phyloP scores from a whole-genome alignment of 139 green algal genomes.

The Trebouxia sp. region DNA sequence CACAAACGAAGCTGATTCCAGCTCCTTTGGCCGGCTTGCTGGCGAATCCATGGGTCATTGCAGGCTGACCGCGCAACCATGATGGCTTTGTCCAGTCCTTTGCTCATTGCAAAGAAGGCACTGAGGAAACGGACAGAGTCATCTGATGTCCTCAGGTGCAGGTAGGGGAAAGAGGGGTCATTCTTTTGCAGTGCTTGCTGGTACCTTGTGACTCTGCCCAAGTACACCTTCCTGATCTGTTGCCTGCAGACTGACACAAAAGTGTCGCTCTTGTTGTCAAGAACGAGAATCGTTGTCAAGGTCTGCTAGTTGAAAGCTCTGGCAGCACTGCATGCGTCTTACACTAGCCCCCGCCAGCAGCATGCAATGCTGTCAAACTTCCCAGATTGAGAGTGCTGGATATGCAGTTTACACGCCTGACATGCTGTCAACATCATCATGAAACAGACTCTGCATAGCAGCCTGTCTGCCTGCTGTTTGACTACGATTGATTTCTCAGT shows the following conservation, averaged over 20 bases:
- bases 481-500: too few species aligned
- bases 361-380: too few species aligned
- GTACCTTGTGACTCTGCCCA: background rate
- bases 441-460: too few species aligned
- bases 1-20: constrained; percentile 9
- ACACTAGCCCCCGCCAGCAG: too few species aligned
- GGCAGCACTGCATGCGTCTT: too few species aligned
- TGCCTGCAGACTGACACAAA: background rate
- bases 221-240: background rate
- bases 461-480: too few species aligned
- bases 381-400: too few species aligned
- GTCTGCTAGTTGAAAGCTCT: too few species aligned
- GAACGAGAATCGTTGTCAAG: background rate
- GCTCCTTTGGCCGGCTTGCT: background rate
- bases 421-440: too few species aligned
- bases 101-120: constrained; percentile 7
- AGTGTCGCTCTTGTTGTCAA: background rate
- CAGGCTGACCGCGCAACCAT: constrained; percentile 3
- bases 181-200: background rate
- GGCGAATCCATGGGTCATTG: constrained; percentile 13
- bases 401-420: too few species aligned
- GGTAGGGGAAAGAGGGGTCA: background rate
- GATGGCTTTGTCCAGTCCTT: constrained; percentile 1
- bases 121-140: constrained; percentile 15
- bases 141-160: constrained; percentile 2